Evolutionary conservation across 1,139 yeast genomes (phyloP), one percentile per base, ranked within the genome.

Genomic region (Candida mesenterica): DNA sequence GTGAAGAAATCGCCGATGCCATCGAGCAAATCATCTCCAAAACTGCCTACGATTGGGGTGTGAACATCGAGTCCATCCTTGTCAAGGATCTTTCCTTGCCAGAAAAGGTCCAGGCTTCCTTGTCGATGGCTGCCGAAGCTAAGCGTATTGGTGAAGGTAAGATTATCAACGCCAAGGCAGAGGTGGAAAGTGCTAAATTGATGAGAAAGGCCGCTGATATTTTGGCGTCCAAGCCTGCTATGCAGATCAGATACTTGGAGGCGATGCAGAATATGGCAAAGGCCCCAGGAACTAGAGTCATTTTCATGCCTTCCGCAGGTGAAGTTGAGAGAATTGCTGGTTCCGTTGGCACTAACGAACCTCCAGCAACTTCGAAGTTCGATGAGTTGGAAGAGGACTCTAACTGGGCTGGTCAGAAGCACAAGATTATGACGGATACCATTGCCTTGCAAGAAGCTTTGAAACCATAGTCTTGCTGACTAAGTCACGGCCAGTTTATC

Each of bases 161-260:
- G 68, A 81, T 82, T 51, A 82, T 82, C 53, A 79, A 80, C 45
- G 89, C 89, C 25, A 75, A 75, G 55, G 88, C 88, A 15, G 89
- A 82, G 61, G 88, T 82, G 37, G 89, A 82, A 57, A 68, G 79
- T 52, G 88, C 89, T 39, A 81, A 80, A 57, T 71, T 81, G 49
- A 82, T 82, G 88, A 72, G 90, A 63, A 78, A 80, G 59, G 88
- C 89, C 19, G 87, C 89, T 33, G 88, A 82, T 57, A 81, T 82
- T 39, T 70, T 82, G 53, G 84, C 86, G 24, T 79, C 86, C 28
- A 79, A 80, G 48, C 79, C 88, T 4, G 90, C 89, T 24, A 80
- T 82, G 86, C 89, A 82, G 64, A 82, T 82, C 53, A 67, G 90
- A 57, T 82, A 82, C 56, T 70, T 82, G 57, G 90, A 82, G 51